phyloP scores from a whole-genome alignment of 2,329 filamentous ascomycete genomes.

The Polychaeton citri region DNA sequence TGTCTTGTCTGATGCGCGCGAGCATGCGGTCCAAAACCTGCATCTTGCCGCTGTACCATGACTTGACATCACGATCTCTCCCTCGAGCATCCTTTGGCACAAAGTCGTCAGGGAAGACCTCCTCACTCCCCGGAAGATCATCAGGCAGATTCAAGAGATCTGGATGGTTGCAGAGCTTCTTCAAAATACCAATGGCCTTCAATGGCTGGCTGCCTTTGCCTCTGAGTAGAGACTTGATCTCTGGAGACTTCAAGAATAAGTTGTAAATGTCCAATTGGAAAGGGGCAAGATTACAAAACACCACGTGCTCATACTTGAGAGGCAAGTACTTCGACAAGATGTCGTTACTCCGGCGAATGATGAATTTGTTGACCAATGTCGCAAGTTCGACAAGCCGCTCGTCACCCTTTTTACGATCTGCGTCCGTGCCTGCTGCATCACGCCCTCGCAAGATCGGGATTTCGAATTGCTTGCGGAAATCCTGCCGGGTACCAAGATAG shows the following conservation, averaged over 20 bases:
- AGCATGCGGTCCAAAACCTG: conserved; percentile 91
- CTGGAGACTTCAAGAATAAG: conserved; percentile 89
- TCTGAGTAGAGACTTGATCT: conserved; percentile 80
- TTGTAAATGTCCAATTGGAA: conserved; percentile 94
- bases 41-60: conserved; percentile 98
- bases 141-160: conserved; percentile 73
- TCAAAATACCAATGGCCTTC: conserved; percentile 91
- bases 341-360: conserved; percentile 94
- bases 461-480: conserved; percentile 91
- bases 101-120: conserved; percentile 72
- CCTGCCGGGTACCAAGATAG: conserved; percentile 71
- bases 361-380: conserved; percentile 87
- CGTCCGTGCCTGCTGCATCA: conserved; percentile 77
- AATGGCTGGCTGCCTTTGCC: conserved; percentile 93
- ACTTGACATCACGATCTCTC: conserved; percentile 79
- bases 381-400: conserved; percentile 72
- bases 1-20: conserved; percentile 84
- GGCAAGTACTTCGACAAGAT: conserved; percentile 95
- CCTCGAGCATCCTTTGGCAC: conserved; percentile 77
- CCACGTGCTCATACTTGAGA: conserved; percentile 97
- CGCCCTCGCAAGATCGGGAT: conserved; percentile 82
- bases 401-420: conserved; percentile 69
- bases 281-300: conserved; percentile 87
- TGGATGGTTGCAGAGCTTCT: conserved; percentile 97
- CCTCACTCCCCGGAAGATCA: conserved; percentile 78